These are phyloP conservation scores for Trypanosoma brucei DNA, from an alignment of 208 protist genomes.

Conservation along the genomic window DNA sequence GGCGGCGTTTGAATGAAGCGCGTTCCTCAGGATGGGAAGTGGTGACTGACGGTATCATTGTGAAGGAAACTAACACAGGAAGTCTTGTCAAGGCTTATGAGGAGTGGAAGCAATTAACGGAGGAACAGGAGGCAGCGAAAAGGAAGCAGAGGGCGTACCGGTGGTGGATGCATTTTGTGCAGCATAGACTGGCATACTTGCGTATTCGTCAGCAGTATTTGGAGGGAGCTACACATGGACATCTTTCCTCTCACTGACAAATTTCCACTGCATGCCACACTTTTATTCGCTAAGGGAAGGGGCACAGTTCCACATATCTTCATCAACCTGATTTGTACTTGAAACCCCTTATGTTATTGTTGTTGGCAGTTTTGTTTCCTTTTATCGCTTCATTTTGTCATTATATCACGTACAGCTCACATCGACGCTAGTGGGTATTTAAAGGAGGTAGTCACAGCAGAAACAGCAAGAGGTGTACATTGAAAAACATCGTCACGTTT, in stretches of 20 bases:
- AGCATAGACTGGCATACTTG: slow-evolving; percentile 69
- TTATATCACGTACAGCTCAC: too few species aligned
- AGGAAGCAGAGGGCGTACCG: slow-evolving; percentile 65
- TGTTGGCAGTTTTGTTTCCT: too few species aligned
- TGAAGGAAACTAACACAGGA: slow-evolving; percentile 42
- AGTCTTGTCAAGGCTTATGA: slow-evolving; percentile 67
- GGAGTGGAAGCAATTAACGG: slow-evolving; percentile 75
- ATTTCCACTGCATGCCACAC: background rate
- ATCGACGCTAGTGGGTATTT: too few species aligned
- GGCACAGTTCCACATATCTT: too few species aligned
- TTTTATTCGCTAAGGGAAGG: too few species aligned
- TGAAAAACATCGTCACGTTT: too few species aligned
- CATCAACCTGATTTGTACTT: too few species aligned
- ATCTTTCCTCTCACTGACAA: slow-evolving; percentile 22
- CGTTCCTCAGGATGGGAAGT: slow-evolving; percentile 76
- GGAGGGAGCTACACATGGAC: slow-evolving; percentile 40
- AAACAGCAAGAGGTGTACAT: too few species aligned
- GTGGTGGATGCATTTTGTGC: slow-evolving; percentile 82
- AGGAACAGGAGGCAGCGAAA: slow-evolving; percentile 79
- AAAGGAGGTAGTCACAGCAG: too few species aligned
- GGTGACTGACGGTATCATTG: slow-evolving; percentile 78
- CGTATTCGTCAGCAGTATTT: slow-evolving; percentile 78
- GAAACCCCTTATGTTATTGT: too few species aligned
- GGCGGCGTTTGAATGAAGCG: slow-evolving; percentile 52
- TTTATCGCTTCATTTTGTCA: too few species aligned